These are phyloP conservation scores for Fusarium oxysporum DNA, from an alignment of 2,329 filamentous ascomycete species.

Conservation along the genomic window DNA sequence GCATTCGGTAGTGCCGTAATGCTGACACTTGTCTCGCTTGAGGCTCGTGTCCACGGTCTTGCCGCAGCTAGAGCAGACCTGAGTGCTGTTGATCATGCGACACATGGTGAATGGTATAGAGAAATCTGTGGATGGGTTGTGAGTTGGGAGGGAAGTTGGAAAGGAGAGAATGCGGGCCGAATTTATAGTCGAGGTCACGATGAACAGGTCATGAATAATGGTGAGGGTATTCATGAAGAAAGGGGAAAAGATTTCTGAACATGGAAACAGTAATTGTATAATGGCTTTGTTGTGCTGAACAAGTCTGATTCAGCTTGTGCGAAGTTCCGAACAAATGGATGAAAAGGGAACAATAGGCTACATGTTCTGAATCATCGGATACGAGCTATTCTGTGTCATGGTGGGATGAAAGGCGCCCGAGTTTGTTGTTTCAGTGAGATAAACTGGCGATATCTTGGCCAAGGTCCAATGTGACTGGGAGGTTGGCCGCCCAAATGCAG, in stretches of 20 bases:
- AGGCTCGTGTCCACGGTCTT: neutral
- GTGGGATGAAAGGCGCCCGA: rapidly evolving
- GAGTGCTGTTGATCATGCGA: neutral
- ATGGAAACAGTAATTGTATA: rapidly evolving
- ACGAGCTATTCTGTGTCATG: neutral
- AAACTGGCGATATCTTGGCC: rapidly evolving
- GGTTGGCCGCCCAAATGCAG: neutral
- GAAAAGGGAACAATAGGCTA: neutral
- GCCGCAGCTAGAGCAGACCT: neutral
- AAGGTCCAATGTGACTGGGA: neutral
- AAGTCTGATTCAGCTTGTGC: rapidly evolving
- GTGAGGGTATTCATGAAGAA: too few relatives aligned
- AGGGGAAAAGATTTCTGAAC: neutral
- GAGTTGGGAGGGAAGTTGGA: neutral
- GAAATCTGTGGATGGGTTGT: rapidly evolving
- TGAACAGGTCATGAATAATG: too few relatives aligned
- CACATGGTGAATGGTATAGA: neutral
- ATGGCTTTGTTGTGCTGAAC: neutral
- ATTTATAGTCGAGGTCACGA: neutral
- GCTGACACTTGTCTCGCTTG: neutral
- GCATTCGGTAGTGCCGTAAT: neutral
- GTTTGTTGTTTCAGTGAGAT: neutral
- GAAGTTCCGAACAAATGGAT: neutral
- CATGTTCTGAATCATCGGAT: neutral
- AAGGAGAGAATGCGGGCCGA: rapidly evolving